Evolutionary conservation across 441 rosid genomes (phyloP).

Genomic region (Isatis lusitanica): DNA sequence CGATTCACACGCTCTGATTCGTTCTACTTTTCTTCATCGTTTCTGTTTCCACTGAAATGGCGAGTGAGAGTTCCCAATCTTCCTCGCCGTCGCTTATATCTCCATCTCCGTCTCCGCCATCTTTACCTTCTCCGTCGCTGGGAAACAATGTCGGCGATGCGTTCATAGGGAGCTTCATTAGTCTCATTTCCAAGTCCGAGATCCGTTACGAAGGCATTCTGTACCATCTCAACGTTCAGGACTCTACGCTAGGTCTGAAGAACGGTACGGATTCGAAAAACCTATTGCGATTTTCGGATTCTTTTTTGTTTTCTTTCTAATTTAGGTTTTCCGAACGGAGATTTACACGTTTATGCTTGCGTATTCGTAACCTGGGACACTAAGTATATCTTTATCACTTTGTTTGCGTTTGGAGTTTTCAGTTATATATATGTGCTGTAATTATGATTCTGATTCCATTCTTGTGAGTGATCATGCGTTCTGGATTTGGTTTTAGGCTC

Average conservation of each 20-base stretch:
- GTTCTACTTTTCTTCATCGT: neutral
- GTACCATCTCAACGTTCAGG: conserved; percentile 44
- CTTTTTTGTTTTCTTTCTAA: neutral
- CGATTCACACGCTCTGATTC: conserved; percentile 12
- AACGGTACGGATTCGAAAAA: conserved; percentile 46
- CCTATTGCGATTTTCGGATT: conserved; percentile 16
- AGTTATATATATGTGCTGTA: neutral
- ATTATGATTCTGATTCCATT: neutral
- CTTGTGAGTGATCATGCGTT: neutral
- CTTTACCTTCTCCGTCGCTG: conserved; percentile 23
- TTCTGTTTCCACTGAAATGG: conserved; percentile 8
- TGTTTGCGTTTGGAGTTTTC: conserved; percentile 1
- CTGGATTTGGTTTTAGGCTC: conserved; percentile 9
- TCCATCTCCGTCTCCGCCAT: conserved; percentile 35
- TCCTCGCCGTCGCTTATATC: conserved; percentile 28
- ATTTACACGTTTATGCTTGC: conserved; percentile 3
- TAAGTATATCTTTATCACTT: neutral
- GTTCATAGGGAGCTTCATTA: conserved; percentile 60
- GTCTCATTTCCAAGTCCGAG: conserved; percentile 58
- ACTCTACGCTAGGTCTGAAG: conserved; percentile 53
- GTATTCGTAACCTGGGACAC: neutral
- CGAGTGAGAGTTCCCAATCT: conserved; percentile 31
- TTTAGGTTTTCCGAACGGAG: neutral
- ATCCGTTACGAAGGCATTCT: conserved; percentile 73
- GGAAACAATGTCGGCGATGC: conserved; percentile 35